These are phyloP conservation scores for Epicoccum nigrum DNA, from an alignment of 2,329 filamentous ascomycete species.

Conservation along the genomic window DNA sequence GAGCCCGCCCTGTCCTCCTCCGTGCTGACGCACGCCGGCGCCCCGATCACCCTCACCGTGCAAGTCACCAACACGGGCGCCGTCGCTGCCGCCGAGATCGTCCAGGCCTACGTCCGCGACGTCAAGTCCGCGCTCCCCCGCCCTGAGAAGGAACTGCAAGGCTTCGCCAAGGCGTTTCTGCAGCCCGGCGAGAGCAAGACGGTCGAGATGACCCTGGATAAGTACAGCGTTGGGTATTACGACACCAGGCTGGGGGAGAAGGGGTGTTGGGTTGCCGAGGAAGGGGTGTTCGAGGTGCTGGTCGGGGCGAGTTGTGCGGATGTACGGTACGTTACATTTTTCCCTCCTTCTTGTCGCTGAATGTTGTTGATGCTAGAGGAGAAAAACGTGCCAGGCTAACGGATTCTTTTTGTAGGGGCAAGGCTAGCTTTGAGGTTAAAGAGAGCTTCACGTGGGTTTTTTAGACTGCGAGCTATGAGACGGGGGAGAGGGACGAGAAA, in stretches of 20 bases:
- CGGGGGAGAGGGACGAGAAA: background rate
- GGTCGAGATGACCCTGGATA: constrained; percentile 47
- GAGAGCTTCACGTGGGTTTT: constrained; percentile 72
- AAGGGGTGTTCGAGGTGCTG: constrained; percentile 65
- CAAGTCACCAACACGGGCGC: constrained; percentile 63
- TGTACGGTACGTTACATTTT: constrained; percentile 60
- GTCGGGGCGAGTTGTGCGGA: constrained; percentile 68
- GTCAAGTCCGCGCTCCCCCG: constrained; percentile 66
- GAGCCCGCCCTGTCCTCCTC: constrained; percentile 59
- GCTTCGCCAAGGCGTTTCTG: constrained; percentile 60
- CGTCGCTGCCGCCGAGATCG: constrained; percentile 65
- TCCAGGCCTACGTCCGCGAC: constrained; percentile 72
- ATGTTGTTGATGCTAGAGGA: background rate
- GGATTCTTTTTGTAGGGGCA: constrained; percentile 51
- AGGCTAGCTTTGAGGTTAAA: constrained; percentile 62
- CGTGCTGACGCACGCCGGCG: constrained; percentile 55
- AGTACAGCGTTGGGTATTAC: constrained; percentile 64
- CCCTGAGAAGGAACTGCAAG: constrained; percentile 73
- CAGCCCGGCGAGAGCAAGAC: constrained; percentile 46
- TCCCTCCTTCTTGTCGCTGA: no score
- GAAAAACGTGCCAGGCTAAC: constrained; percentile 20
- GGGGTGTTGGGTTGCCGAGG: constrained; percentile 70
- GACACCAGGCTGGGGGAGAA: constrained; percentile 59
- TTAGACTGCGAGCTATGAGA: constrained; percentile 33
- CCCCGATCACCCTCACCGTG: constrained; percentile 55